Evolutionary conservation across 2,329 filamentous ascomycete species (phyloP).

Genomic region (Ceratocystis destructans): DNA sequence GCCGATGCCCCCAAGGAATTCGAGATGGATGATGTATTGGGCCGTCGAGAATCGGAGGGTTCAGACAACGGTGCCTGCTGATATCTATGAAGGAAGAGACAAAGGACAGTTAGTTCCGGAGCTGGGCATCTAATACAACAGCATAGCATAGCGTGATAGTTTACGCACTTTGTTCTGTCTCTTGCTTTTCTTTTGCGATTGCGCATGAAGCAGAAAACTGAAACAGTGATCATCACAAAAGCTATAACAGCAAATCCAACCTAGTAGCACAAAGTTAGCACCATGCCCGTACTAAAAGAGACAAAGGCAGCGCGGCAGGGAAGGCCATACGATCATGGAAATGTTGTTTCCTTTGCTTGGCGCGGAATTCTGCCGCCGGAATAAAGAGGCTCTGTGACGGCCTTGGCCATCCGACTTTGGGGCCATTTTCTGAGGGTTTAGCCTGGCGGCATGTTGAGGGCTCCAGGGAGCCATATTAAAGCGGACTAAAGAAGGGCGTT

Average conservation of each 20-base stretch:
- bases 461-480: background rate
- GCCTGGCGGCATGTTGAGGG: background rate
- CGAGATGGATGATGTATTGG: constrained; percentile 6
- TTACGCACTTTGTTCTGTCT: constrained; percentile 14
- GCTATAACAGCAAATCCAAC: constrained; percentile 18
- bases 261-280: background rate
- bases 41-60: constrained; percentile 16
- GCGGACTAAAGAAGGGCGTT: background rate
- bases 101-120: background rate
- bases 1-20: constrained; percentile 10
- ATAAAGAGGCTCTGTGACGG: background rate
- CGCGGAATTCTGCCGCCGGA: background rate
- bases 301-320: background rate
- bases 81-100: constrained; percentile 10
- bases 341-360: constrained; percentile 11
- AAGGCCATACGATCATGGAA: constrained; percentile 15
- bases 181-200: constrained; percentile 9
- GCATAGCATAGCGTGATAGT: background rate
- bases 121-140: background rate
- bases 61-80: constrained; percentile 18
- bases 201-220: constrained; percentile 20
- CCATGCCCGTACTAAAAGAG: too few relatives aligned
- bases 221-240: constrained; percentile 13
- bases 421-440: background rate
- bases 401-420: background rate